These are phyloP conservation scores for Leucosporidium creatinivorum DNA, from an alignment of 768 basidiomycete genomes.

Conservation along the genomic window DNA sequence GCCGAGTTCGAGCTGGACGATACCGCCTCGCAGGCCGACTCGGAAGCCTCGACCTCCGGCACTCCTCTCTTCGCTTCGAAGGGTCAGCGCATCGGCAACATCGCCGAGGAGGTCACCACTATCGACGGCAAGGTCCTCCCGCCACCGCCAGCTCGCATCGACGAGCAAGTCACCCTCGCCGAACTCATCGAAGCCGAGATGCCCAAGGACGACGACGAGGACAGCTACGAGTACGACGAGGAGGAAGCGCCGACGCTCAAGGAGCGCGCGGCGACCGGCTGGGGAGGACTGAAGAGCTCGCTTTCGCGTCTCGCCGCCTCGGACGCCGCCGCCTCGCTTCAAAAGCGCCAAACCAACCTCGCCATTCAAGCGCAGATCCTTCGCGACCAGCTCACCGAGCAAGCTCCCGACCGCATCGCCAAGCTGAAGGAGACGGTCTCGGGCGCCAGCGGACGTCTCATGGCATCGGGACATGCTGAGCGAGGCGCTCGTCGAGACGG, in stretches of 20 bases:
- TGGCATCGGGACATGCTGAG: constrained; percentile 7
- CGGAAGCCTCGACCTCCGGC: neutral
- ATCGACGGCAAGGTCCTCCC: constrained; percentile 28
- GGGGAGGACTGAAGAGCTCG: constrained; percentile 22
- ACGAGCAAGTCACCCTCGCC: constrained; percentile 17
- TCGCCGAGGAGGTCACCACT: constrained; percentile 14
- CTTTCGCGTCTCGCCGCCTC: constrained; percentile 18
- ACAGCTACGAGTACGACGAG: neutral
- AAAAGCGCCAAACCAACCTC: constrained; percentile 26
- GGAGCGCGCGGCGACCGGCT: neutral
- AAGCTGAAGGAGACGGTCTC: constrained; percentile 12
- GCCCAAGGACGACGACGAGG: constrained; percentile 6
- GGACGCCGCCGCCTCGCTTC: constrained; percentile 19
- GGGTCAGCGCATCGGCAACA: neutral
- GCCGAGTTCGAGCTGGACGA: constrained; percentile 18
- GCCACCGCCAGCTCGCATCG: constrained; percentile 21
- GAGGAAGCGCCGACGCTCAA: neutral
- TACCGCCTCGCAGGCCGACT: constrained; percentile 4
- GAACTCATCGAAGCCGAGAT: constrained; percentile 23
- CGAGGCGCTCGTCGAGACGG: neutral
- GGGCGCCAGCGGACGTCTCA: constrained; percentile 1
- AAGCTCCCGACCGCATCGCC: neutral
- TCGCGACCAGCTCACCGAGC: constrained; percentile 9
- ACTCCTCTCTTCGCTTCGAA: neutral
- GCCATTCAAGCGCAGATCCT: constrained; percentile 10